Percentiles rank a stretch among this genome's conserved stretches.
phyloP scores from a whole-genome alignment of 176 grass and related monocot species.

The Canna indica region DNA sequence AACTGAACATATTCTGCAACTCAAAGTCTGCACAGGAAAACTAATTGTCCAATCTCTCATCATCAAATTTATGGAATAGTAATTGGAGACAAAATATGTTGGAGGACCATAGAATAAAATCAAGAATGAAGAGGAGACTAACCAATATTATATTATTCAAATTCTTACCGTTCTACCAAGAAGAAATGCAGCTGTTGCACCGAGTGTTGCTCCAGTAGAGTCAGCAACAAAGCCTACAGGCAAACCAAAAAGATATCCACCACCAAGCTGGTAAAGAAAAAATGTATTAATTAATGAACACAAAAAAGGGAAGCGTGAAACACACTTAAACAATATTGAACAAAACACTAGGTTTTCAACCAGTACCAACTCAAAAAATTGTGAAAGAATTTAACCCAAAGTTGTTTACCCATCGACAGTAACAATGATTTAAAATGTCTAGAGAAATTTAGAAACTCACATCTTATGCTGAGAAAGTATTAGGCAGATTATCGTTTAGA shows the following conservation, averaged over 20 bases:
- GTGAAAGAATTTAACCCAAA: too few species aligned
- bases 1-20: not conserved
- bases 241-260: conserved; percentile 96
- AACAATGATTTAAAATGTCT: too few species aligned
- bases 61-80: not conserved
- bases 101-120: not conserved
- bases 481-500: too few species aligned
- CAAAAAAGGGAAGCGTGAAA: not conserved
- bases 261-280: conserved; percentile 69
- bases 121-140: not conserved
- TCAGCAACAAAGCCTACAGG: conserved; percentile 93
- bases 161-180: conserved; percentile 87
- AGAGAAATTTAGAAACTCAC: too few species aligned
- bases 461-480: too few species aligned
- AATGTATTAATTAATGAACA: not conserved
- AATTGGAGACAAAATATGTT: not conserved
- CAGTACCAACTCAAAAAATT: too few species aligned
- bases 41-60: not conserved
- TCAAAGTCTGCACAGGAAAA: not conserved
- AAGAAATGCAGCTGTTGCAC: conserved; percentile 96
- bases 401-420: too few species aligned
- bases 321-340: too few species aligned
- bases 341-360: too few species aligned
- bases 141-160: conserved; percentile 1
- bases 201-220: conserved; percentile 92